Conservation (phyloP, 495 filamentous ascomycete species). For the Platismatia glauca region DNA sequence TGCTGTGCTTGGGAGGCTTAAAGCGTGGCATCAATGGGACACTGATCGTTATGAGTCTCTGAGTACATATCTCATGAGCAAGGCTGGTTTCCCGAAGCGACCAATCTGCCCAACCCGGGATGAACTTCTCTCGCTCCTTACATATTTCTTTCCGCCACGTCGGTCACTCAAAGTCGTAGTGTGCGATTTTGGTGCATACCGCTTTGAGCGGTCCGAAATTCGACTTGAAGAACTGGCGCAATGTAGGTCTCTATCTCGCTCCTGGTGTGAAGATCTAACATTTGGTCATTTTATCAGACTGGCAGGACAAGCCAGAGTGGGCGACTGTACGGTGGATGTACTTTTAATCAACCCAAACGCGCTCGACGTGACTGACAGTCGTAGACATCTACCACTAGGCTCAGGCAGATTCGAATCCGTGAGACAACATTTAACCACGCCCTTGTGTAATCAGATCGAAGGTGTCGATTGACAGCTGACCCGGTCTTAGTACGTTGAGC, state of each 20-base stretch:
- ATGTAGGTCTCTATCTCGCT: not conserved
- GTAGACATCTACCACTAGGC: conserved; percentile 7
- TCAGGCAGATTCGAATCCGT: conserved; percentile 2
- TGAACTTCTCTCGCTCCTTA: not conserved
- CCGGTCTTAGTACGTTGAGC: not conserved
- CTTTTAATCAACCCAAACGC: not conserved
- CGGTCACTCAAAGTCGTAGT: conserved; percentile 3
- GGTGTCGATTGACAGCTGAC: not conserved
- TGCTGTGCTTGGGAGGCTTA: not conserved
- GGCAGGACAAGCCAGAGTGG: conserved; percentile 1
- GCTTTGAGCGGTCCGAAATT: conserved; percentile 6
- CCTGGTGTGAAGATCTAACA: not conserved
- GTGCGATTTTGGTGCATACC: conserved; percentile 4
- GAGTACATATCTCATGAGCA: conserved; percentile 1
- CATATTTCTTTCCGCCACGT: conserved; percentile 13
- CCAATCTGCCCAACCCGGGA: conserved; percentile 4
- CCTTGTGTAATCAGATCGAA: not conserved
- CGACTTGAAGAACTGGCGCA: not conserved
- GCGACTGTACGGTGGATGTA: conserved; percentile 9
- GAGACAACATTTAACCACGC: not conserved
- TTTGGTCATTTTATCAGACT: not conserved
- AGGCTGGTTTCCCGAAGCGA: not conserved
- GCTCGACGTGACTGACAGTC: not conserved
- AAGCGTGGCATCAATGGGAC: conserved; percentile 9
- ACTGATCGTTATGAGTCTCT: conserved; percentile 2